Base-by-base conservation (phyloP, 2,329 filamentous ascomycete species). In the Ascochyta koolunga region DNA sequence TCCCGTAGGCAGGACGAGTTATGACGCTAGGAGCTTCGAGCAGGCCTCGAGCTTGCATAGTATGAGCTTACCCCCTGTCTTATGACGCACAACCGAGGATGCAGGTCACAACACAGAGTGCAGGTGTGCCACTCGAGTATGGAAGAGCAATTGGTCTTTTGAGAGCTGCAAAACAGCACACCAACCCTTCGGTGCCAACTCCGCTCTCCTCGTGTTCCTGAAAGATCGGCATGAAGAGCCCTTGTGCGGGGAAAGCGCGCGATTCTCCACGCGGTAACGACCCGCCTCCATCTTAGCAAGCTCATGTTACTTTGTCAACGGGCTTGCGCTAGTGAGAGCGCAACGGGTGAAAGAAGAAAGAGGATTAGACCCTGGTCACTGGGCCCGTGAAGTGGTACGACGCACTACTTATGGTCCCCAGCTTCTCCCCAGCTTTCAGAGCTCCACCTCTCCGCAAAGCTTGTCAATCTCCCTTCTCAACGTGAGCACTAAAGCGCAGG, bases 181-280 rank as follows among this genome's bases (percentile, higher is more conserved):
- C 41, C 22, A 52, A 45, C 33, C 53, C 16, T 22, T 50, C 54
- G 47, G 41, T 25, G 29, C 27, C 31, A 38, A 56, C 58, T 56
- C 56, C 59, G 58, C 65, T 58, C 62, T 65, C 51, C 61, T 54
- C 55, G 58, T 61, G 62, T 68, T 56, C 67, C 67, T 69, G 59
- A 52, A 40, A 37, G 60, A 63, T 65, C 62, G 55, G 47, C 60
- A 56, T 50, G 56, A 42, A 44, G 21, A 41, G 37, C 43, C 56
- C 55, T 56, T 50, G 59, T 69, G 66, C 67, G 66, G 68, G 66
- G 61, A 65, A 62, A 58, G 44, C 54, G 54, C 56, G 59, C 56
- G 56, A 60, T 58, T 47, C 41, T 51, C 47, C 52, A 51, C 46
- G 50, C 50, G 52, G 58, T 56, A 46, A 50, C 51, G 50, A 58